Conservation (phyloP, 495 filamentous ascomycete species). For the Trichoderma virens region DNA sequence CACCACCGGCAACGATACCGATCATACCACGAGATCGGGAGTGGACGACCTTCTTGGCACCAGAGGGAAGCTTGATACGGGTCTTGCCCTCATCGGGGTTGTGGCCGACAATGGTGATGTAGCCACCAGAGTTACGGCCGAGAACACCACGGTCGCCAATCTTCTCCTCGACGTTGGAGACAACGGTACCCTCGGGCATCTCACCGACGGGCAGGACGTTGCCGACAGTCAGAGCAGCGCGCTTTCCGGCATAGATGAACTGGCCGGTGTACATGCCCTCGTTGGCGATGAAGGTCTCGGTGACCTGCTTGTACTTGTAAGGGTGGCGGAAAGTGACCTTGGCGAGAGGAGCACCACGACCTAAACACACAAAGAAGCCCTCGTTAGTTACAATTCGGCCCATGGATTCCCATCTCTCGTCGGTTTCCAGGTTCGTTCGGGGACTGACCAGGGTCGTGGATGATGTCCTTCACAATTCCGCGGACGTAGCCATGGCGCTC, state of each 20-base stretch:
- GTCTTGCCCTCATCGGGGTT: slow-evolving; percentile 99
- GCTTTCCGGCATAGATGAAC: slow-evolving; percentile 99
- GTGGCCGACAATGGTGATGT: slow-evolving; percentile 97
- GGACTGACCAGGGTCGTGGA: slow-evolving; percentile 79
- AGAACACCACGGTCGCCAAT: slow-evolving; percentile 90
- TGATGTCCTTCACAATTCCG: slow-evolving; percentile 95
- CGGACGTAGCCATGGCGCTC: slow-evolving; percentile 96
- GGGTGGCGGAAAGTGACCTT: slow-evolving; percentile 92
- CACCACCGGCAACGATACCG: slow-evolving; percentile 98
- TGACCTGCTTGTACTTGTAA: slow-evolving; percentile 79
- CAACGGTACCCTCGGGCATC: slow-evolving; percentile 96
- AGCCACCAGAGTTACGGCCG: slow-evolving; percentile 96
- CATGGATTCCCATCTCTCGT: not conserved
- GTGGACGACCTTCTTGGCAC: slow-evolving; percentile 98
- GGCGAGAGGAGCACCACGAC: slow-evolving; percentile 90
- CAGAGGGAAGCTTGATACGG: slow-evolving; percentile 95
- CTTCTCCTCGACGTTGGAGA: slow-evolving; percentile 99
- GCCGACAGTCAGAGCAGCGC: slow-evolving; percentile 87
- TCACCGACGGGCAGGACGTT: slow-evolving; percentile 91
- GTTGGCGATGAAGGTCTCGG: slow-evolving; percentile 98
- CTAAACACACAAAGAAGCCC: not conserved
- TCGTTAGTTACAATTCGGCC: not conserved
- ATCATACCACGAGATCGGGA: slow-evolving; percentile 94
- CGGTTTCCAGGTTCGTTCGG: not conserved
- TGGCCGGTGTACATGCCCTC: slow-evolving; percentile 99